Conservation (phyloP, 1,284 basidiomycete genomes). For the Cutaneotrichosporon mucoides region DNA sequence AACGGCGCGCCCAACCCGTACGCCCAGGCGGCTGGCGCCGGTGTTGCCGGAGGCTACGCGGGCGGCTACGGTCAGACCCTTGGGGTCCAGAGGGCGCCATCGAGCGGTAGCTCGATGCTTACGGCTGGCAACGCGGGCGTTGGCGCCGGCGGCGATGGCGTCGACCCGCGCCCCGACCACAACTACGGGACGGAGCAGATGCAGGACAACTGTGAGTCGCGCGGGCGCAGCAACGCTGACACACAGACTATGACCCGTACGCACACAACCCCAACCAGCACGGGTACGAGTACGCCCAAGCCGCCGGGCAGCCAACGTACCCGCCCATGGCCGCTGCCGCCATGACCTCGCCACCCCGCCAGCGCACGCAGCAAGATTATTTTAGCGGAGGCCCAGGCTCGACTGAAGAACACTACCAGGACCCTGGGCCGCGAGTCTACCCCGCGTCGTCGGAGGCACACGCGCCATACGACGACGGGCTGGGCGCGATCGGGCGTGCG, state of each 20-base stretch:
- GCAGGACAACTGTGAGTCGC: neutral
- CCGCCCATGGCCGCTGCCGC: neutral
- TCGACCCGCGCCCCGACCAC: conserved; percentile 21
- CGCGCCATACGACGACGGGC: conserved; percentile 29
- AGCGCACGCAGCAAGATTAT: neutral
- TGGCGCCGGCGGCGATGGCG: conserved; percentile 29
- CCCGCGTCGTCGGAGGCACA: too few species aligned
- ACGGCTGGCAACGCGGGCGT: conserved; percentile 34
- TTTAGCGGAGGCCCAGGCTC: neutral
- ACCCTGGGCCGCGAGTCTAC: conserved; percentile 11
- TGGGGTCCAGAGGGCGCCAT: conserved; percentile 9
- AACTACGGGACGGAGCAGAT: conserved; percentile 11
- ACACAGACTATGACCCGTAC: conserved; percentile 10
- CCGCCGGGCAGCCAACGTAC: conserved; percentile 7
- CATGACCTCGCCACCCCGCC: neutral
- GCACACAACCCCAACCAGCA: conserved; percentile 23
- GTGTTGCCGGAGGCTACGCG: too few species aligned
- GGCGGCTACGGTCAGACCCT: conserved; percentile 8
- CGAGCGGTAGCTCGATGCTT: conserved; percentile 1
- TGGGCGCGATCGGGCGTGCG: conserved; percentile 36
- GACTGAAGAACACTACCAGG: conserved; percentile 1
- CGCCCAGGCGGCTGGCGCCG: neutral
- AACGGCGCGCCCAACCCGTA: conserved; percentile 9
- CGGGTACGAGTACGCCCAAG: conserved; percentile 9
- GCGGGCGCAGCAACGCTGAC: conserved; percentile 3